phyloP scores from a whole-genome alignment of 106 monocot species.

The Agapanthus africanus region DNA sequence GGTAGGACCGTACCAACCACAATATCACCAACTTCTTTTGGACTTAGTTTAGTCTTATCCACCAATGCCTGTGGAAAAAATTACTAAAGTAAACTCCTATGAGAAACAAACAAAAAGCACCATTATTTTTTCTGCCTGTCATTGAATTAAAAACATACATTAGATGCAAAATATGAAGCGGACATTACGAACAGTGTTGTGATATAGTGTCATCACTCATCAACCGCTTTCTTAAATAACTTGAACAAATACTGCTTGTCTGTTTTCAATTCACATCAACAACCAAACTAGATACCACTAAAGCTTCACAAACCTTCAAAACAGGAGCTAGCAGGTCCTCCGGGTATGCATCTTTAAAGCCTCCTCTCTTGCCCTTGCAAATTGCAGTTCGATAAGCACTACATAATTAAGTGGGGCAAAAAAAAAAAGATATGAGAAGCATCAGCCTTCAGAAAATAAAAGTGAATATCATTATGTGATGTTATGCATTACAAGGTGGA shows the following conservation, averaged over 20 bases:
- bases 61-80: constrained; percentile 30
- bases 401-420: neutral
- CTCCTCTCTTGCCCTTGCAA: constrained; percentile 72
- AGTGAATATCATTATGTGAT: too few relatives aligned
- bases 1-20: constrained; percentile 65
- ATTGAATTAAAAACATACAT: too few relatives aligned
- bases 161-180: too few relatives aligned
- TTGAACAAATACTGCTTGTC: neutral
- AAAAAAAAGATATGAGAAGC: neutral
- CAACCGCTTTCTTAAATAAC: too few relatives aligned
- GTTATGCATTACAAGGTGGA: too few relatives aligned
- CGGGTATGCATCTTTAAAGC: constrained; percentile 77
- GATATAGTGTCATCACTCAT: too few relatives aligned
- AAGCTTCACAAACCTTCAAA: constrained; percentile 79
- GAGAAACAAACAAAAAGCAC: neutral
- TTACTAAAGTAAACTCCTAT: neutral
- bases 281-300: neutral
- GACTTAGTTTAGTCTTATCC: constrained; percentile 48
- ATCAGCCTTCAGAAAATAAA: neutral
- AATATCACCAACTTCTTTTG: constrained; percentile 65
- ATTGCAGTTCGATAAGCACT: constrained; percentile 80
- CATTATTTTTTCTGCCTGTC: too few relatives aligned
- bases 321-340: constrained; percentile 64
- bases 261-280: neutral
- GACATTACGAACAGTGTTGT: too few relatives aligned